These are phyloP conservation scores for Mycosarcoma maydis DNA, from an alignment of 1,284 basidiomycete genomes.

Conservation along the genomic window DNA sequence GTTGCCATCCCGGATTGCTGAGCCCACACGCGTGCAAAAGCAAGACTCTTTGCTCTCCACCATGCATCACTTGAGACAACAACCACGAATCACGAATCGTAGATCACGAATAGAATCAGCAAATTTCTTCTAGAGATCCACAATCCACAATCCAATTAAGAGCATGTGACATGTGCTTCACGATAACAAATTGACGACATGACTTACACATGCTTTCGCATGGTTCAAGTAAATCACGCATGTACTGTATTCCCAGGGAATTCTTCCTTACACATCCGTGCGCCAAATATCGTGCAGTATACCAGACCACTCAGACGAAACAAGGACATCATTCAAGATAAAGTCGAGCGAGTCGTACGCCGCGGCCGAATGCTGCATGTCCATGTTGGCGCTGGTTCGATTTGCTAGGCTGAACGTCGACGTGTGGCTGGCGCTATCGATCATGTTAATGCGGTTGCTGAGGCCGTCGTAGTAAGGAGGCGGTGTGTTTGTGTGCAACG, in stretches of 20 bases:
- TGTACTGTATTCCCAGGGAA: too few species aligned
- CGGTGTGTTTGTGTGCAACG: constrained; percentile 12
- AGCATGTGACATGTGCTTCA: too few species aligned
- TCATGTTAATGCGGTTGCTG: neutral
- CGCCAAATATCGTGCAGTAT: constrained; percentile 40
- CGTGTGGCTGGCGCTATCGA: neutral
- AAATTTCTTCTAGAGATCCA: neutral
- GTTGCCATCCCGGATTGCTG: constrained; percentile 63
- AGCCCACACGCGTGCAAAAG: neutral
- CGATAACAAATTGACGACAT: too few species aligned
- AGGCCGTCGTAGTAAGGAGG: neutral
- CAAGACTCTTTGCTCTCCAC: too few species aligned
- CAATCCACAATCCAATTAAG: neutral
- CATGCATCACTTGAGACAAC: too few species aligned
- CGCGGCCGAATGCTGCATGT: neutral
- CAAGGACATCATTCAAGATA: constrained; percentile 38
- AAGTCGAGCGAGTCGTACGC: constrained; percentile 29
- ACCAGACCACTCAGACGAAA: constrained; percentile 27
- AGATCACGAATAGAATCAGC: too few species aligned
- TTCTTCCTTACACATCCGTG: constrained; percentile 17
- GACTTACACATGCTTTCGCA: too few species aligned
- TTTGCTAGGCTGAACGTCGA: neutral
- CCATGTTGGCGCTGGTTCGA: neutral
- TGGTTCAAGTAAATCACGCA: too few species aligned
- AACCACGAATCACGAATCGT: too few species aligned